Evolutionary conservation across 768 basidiomycete genomes (phyloP).

Genomic region (Exidia glandulosa): DNA sequence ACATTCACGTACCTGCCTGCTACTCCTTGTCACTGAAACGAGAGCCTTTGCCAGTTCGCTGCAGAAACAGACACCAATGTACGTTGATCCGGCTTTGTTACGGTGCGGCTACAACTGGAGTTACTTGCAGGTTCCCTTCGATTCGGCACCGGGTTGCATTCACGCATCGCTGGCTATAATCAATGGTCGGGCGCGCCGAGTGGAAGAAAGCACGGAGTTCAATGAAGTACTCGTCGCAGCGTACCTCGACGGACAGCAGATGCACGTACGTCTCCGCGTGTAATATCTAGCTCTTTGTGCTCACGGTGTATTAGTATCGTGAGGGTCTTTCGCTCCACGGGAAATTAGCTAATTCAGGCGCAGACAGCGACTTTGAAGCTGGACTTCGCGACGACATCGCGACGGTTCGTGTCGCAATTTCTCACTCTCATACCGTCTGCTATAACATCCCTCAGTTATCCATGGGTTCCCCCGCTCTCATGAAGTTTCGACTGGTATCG

Average conservation of each 20-base stretch:
- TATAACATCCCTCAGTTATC: conserved; percentile 29
- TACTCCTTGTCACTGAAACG: not conserved
- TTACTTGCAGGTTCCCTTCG: conserved; percentile 30
- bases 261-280: conserved; percentile 46
- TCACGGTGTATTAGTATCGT: not conserved
- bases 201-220: conserved; percentile 34
- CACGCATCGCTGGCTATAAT: conserved; percentile 48
- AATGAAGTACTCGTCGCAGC: conserved; percentile 76
- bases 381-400: conserved; percentile 67
- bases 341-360: not conserved
- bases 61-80: conserved; percentile 67
- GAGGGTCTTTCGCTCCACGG: conserved; percentile 52
- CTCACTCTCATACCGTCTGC: not conserved
- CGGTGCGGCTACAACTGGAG: not conserved
- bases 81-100: not conserved
- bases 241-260: conserved; percentile 77
- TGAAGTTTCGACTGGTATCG: conserved; percentile 53
- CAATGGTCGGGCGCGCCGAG: conserved; percentile 36
- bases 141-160: conserved; percentile 48
- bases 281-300: conserved; percentile 2
- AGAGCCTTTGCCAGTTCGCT: conserved; percentile 43
- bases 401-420: conserved; percentile 20
- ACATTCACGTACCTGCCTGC: not conserved
- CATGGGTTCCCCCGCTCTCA: conserved; percentile 62
- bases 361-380: conserved; percentile 43